A percentile compares a stretch with the other conserved stretches of the same genome.
These are phyloP conservation scores for Casuarina cunninghamiana DNA, from an alignment of 306 rosid species.

Conservation along the genomic window DNA sequence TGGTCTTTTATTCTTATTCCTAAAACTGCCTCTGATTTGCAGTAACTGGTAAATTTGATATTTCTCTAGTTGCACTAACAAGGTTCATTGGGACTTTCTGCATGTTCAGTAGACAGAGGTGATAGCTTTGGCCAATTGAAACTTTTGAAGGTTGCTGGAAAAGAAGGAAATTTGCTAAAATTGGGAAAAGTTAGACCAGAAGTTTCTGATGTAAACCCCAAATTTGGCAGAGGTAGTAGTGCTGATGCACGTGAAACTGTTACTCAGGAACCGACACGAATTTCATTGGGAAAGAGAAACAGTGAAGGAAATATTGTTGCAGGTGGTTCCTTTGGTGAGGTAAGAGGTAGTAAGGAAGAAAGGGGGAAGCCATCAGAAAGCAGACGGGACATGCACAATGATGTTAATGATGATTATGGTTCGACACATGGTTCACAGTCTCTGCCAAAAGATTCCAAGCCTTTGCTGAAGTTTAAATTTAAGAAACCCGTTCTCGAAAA, in stretches of 20 bases:
- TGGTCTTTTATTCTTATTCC: conserved; percentile 10
- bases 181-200: conserved; percentile 68
- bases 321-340: conserved; percentile 32
- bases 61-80: conserved; percentile 7
- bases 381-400: conserved; percentile 45
- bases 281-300: conserved; percentile 41
- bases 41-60: conserved; percentile 17
- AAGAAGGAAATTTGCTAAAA: conserved; percentile 73
- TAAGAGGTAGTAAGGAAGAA: conserved; percentile 47
- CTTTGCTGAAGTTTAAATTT: conserved; percentile 74
- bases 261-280: conserved; percentile 38
- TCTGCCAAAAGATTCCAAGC: conserved; percentile 75
- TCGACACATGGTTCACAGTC: conserved; percentile 49
- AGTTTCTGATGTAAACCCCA: conserved; percentile 41
- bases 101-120: conserved; percentile 50
- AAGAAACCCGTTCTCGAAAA: conserved; percentile 69
- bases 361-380: conserved; percentile 62
- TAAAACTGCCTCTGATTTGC: not conserved
- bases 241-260: conserved; percentile 48
- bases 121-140: conserved; percentile 53
- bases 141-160: conserved; percentile 55
- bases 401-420: conserved; percentile 42
- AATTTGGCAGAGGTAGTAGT: conserved; percentile 46
- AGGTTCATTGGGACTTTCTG: conserved; percentile 17
- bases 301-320: conserved; percentile 42